A percentile compares a stretch with the other conserved stretches of the same genome.
These are phyloP conservation scores for Oenanthe javanica DNA, from an alignment of 140 eudicot genomes.

Conservation along the genomic window DNA sequence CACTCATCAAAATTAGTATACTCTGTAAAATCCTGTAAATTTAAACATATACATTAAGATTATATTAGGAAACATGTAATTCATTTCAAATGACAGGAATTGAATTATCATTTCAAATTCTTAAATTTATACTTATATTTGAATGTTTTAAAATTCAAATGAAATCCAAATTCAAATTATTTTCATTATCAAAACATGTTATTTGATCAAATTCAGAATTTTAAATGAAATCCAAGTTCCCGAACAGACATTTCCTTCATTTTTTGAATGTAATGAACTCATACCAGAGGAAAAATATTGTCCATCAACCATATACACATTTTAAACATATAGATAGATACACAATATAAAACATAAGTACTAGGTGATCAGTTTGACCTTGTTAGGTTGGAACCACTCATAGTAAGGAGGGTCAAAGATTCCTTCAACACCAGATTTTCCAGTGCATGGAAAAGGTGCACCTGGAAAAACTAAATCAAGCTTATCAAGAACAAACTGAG, in stretches of 20 bases:
- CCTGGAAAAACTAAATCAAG: conserved; percentile 37
- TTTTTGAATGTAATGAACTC: neutral
- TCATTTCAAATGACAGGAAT: no score
- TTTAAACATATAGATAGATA: no score
- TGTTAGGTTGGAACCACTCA: conserved; percentile 45
- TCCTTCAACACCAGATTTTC: conserved; percentile 48
- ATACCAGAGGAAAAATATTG: no score
- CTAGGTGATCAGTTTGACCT: conserved; percentile 15
- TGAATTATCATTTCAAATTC: no score
- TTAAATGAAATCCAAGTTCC: no score
- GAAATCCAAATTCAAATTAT: no score
- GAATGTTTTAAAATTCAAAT: no score
- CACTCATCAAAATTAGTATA: conserved; percentile 67
- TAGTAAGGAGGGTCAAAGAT: conserved; percentile 56
- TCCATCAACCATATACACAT: no score
- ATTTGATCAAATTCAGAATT: neutral
- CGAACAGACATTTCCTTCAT: neutral
- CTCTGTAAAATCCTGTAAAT: conserved; percentile 55
- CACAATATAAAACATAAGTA: neutral
- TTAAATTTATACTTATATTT: no score
- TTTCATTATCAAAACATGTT: no score
- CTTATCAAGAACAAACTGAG: conserved; percentile 24
- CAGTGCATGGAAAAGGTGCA: conserved; percentile 35
- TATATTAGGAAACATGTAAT: no score
- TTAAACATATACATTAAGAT: neutral